Evolutionary conservation across 306 rosid species (phyloP).

Genomic region (Hippophae gyantsensis): DNA sequence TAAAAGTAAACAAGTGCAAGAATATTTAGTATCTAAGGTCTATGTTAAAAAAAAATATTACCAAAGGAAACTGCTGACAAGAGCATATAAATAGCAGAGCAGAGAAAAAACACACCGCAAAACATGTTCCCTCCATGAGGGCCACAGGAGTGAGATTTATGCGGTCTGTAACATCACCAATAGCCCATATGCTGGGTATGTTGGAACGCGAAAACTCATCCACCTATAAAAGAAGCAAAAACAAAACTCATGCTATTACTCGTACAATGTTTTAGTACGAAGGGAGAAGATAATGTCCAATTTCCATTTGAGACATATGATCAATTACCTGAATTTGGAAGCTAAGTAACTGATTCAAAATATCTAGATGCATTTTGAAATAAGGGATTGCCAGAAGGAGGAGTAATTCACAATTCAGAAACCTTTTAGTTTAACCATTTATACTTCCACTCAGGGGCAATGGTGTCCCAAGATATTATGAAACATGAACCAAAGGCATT

Average conservation of each 20-base stretch:
- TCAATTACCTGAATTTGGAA: too few relatives aligned
- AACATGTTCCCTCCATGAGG: conserved; percentile 74
- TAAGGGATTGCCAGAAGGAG: too few relatives aligned
- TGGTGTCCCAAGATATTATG: too few relatives aligned
- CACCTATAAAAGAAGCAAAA: conserved; percentile 40
- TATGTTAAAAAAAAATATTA: background rate
- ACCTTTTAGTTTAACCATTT: too few relatives aligned
- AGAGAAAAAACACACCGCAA: conserved; percentile 55
- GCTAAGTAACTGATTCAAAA: too few relatives aligned
- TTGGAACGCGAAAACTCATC: conserved; percentile 70
- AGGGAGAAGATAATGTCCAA: background rate
- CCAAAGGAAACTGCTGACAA: background rate
- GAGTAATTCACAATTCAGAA: too few relatives aligned
- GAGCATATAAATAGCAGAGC: background rate
- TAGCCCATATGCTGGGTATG: conserved; percentile 84
- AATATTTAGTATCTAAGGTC: background rate
- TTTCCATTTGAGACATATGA: background rate
- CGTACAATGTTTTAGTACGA: conserved; percentile 3
- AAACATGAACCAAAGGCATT: too few relatives aligned
- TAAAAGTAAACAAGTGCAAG: conserved; percentile 7
- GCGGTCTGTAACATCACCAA: conserved; percentile 91
- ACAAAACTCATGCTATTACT: background rate
- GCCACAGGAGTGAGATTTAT: conserved; percentile 93
- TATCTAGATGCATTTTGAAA: too few relatives aligned
- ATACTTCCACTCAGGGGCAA: too few relatives aligned